Base-by-base conservation (phyloP, 257 asterid genomes). In the Solanum bulbocastanum region DNA sequence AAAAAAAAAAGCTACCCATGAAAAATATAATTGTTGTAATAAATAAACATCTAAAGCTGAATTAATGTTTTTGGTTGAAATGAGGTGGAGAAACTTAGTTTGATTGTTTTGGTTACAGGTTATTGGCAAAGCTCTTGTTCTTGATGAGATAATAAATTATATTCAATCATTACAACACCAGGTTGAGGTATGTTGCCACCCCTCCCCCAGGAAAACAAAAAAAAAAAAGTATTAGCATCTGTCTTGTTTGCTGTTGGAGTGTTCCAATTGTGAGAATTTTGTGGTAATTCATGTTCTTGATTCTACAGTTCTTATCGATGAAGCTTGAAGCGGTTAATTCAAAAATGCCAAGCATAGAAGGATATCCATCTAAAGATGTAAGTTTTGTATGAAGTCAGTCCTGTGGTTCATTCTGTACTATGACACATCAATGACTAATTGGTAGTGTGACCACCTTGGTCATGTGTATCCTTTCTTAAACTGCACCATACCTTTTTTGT, bases 301-400 rank as follows among this genome's bases (percentile, higher is more conserved):
- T 78, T 25, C 88, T 76, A 49, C 94, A 96, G 98, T 96, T 95
- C 89, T 92, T 96, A 71, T 95, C 99, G 2, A 95, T 95, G 98
- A 96, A 96, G 94, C 98, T 96, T 83, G 98, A 96, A 94, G 95
- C 97, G 72, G 98, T 96, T 79, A 94, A 94, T 90, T 90, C 98
- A 81, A 92, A 96, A 92, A 90, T 78, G 83, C 89, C 91, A 5
- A 92, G 92, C 82, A 86, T 94, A 42, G 98, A 95, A 81, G 98
- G 93, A 90, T 93, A 90, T 90, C 95, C 95, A 88, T 91, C 96
- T 86, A 96, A 96, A 94, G 99, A 94, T 88, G 98, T 93, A 93
- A 91, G 98, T 88, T 83, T 84, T 87, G 25, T 36, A 76, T 81
- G 86, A 42, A 78, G 65, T 78, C 62, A 78, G 30, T 78, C 60